Conservation (phyloP, 2,329 filamentous ascomycete species). For the Aspergillus quadrilineatus region DNA sequence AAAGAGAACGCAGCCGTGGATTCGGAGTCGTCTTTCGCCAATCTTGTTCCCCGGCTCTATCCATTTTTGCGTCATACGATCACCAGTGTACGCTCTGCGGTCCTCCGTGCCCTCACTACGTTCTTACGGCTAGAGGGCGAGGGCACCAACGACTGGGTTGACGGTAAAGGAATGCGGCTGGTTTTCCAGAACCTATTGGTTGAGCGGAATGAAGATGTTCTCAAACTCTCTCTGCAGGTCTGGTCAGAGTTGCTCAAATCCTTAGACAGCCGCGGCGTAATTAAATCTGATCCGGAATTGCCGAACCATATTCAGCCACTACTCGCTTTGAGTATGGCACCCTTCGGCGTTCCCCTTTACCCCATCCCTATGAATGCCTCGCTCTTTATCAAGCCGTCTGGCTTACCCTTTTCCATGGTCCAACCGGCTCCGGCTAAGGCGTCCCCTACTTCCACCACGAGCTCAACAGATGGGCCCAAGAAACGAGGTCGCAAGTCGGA, state of each 20-base stretch:
- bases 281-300: conserved; percentile 70
- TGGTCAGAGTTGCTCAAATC: conserved; percentile 77
- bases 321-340: conserved; percentile 80
- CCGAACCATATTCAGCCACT: conserved; percentile 74
- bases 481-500: conserved; percentile 81
- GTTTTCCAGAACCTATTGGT: conserved; percentile 95
- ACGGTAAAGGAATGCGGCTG: conserved; percentile 80
- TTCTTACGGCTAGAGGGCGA: conserved; percentile 84
- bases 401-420: conserved; percentile 68
- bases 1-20: conserved; percentile 81
- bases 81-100: conserved; percentile 88
- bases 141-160: conserved; percentile 83
- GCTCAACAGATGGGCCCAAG: conserved; percentile 60
- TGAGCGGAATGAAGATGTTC: conserved; percentile 80
- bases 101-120: conserved; percentile 86
- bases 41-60: conserved; percentile 89
- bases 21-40: conserved; percentile 83
- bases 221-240: conserved; percentile 79
- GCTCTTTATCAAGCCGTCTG: conserved; percentile 91
- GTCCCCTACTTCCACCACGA: conserved; percentile 41
- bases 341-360: conserved; percentile 86
- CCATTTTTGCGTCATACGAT: conserved; percentile 97
- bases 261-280: conserved; percentile 60
- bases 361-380: conserved; percentile 88
- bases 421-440: conserved; percentile 38